Base-by-base conservation (phyloP, 164 flowering plant genomes). In the Annona cherimola region DNA sequence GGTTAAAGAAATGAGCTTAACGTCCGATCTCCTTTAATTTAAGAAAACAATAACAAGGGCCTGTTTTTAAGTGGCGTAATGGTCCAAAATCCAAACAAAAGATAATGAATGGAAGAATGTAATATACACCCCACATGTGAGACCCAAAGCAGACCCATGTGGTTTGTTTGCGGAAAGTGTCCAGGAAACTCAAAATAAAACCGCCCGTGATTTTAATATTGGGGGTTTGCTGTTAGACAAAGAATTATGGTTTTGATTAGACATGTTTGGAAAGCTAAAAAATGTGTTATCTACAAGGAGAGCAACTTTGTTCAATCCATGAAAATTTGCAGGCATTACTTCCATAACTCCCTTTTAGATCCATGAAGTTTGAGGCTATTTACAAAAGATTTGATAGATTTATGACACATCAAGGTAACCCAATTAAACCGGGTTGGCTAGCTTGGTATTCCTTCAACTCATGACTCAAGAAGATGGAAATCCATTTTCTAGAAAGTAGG, bases 91-190 rank as follows among this genome's bases (percentile, higher is more conserved):
- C 3, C 5, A 63, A 71, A 45, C 60, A 62, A 14, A 46, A 62
- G 44, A 45, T 45, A 71, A 45, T 45, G 60, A 40, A 42, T n/a
- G 61, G 14, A 46, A 45, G 67, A 35, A 62, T 39, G 45, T 45
- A 45, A 63, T 45, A 62, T 71, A 54, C 67, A 20, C 45, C 59
- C 42, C 2, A 45, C 73, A 71, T 63, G 73, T 71, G 73, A 63
- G 19, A 70, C 42, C 57, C 71, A 73, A 79, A 78, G 75, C 77
- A 76, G 57, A 76, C 73, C 87, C 93, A 89, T 84, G 89, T 87
- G 93, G 76, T 68, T 76, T 83, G 83, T 82, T 83, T 74, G 80
- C 65, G 72, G 73, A 66, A 77, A 70, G 74, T 68, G 75, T 71
- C 70, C 61, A 75, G 61, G 39, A 16, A 69, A 26, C 35, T 19